Base-by-base conservation (phyloP, 73 alveolate genomes). In the Symbiodinium natans region DNA sequence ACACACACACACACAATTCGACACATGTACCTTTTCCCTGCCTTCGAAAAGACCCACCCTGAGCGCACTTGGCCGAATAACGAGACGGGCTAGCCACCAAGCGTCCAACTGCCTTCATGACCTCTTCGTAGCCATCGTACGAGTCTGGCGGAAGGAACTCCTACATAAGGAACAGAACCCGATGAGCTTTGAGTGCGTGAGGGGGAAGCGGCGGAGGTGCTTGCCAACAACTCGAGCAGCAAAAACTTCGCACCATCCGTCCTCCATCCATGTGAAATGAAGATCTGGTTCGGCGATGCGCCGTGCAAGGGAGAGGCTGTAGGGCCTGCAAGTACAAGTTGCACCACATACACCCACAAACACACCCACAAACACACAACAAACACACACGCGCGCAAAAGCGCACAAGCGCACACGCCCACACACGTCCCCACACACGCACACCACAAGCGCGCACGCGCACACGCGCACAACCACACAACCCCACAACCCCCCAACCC, bases 251-350 rank as follows among this genome's bases (percentile, higher is more conserved):
- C 59, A 6, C 59, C 13, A 9, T 6, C 6, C 6, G 59, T 74
- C 84, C 80, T 90, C 97, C 97, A 80, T 92, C 98, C 98, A 92
- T 1, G 98, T 92, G 43, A 92, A 92, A 15, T 75, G 92, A 34
- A 92, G 83, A 15, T 92, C 98, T 8, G 71, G 52, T 15, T 92
- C 92, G 1, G 92, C 92, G 25, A 92, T 85, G 52, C 96, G 93
- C 7, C 82, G 74, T 23, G 99, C 99, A n/a, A 93, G 80, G 41
- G 54, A 54, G 89, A 93, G 82, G 88, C 85, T 52, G 98, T 93
- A 93, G 52, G 96, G 93, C 82, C 39, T 40, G 43, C 11, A 19
- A 19, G 13, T 25, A 19, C n/a, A n/a, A n/a, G n/a, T n/a, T n/a
- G n/a, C n/a, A 27, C 41, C 88, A 77, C 23, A 25, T 77, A 77